phyloP scores from a whole-genome alignment of 169 alveolate genomes.

The Amoebophrya sp. region DNA sequence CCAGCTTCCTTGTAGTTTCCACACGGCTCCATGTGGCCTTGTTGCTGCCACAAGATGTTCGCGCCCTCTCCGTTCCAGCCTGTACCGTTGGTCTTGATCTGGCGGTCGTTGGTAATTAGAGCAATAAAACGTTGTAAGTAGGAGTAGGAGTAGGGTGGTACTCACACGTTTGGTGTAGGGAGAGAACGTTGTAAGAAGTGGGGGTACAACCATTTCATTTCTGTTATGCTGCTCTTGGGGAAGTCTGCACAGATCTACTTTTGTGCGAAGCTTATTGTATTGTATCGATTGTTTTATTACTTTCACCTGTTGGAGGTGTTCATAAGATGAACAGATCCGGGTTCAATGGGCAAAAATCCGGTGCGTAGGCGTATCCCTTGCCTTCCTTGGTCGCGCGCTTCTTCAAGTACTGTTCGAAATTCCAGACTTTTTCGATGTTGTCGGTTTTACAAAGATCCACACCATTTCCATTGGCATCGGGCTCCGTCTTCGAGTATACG shows the following conservation, averaged over 20 bases:
- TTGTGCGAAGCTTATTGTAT: no score
- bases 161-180: no score
- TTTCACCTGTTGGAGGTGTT: no score
- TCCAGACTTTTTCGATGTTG: background rate
- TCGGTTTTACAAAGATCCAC: background rate
- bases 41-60: background rate
- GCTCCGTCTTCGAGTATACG: background rate
- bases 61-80: background rate
- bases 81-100: background rate
- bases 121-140: no score
- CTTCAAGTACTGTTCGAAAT: background rate
- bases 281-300: no score
- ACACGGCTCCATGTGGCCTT: background rate
- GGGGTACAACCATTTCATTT: no score
- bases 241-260: no score
- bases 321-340: background rate
- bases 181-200: no score
- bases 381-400: conserved; percentile 18
- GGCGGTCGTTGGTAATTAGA: no score
- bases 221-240: no score
- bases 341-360: background rate
- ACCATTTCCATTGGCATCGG: no score
- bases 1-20: background rate
- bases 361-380: background rate
- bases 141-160: no score